phyloP scores from a whole-genome alignment of 345 rosid genomes.

The Dipteronia dyeriana region DNA sequence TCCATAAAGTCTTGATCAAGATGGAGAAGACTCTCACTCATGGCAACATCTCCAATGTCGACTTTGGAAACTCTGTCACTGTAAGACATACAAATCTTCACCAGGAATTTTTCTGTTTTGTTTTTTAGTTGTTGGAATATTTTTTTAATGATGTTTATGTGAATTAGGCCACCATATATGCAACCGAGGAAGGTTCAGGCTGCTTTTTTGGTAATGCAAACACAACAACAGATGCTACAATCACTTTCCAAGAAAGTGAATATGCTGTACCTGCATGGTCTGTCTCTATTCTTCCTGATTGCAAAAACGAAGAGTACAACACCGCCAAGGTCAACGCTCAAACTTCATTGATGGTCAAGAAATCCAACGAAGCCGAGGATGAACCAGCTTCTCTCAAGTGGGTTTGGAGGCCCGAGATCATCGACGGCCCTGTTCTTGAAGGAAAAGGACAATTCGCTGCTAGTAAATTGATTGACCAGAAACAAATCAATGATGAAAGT shows the following conservation, averaged over 20 bases:
- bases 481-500: constrained; percentile 44
- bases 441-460: constrained; percentile 38
- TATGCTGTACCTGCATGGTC: constrained; percentile 69
- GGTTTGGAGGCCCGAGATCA: constrained; percentile 62
- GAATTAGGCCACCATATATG: constrained; percentile 47
- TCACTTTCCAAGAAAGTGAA: constrained; percentile 44
- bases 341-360: constrained; percentile 46
- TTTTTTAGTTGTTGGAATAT: too few species aligned
- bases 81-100: constrained; percentile 30
- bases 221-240: constrained; percentile 34
- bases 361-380: constrained; percentile 28
- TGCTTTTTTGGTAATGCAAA: constrained; percentile 65
- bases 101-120: too few species aligned
- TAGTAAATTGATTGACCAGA: constrained; percentile 54
- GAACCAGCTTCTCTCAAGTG: constrained; percentile 41
- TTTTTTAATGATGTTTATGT: too few species aligned
- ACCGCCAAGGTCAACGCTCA: constrained; percentile 72
- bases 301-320: constrained; percentile 52
- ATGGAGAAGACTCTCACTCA: constrained; percentile 56
- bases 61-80: constrained; percentile 40
- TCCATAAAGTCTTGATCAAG: constrained; percentile 53
- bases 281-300: constrained; percentile 70
- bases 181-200: constrained; percentile 37
- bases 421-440: constrained; percentile 23
- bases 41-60: constrained; percentile 40